Evolutionary conservation across 306 rosid species (phyloP).

Genomic region (apple (Malus domestica)): DNA sequence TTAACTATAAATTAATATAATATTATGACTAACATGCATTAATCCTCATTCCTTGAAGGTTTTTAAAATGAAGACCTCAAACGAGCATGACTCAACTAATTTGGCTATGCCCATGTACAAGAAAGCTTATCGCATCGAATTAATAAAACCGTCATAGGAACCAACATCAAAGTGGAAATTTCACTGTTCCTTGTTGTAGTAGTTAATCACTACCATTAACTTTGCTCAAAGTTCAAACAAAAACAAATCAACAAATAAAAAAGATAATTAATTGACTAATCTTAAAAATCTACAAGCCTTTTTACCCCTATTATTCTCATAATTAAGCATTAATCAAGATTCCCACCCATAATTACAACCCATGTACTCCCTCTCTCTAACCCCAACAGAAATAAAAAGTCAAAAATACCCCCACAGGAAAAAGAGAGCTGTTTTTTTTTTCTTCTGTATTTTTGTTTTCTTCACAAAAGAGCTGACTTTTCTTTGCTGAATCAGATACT

Average conservation of each 20-base stretch:
- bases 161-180: background rate
- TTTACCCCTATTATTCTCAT: background rate
- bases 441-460: background rate
- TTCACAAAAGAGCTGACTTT: conserved; percentile 3
- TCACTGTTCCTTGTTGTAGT: background rate
- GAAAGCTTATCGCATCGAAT: background rate
- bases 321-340: conserved; percentile 1
- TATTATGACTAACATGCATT: no score
- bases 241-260: conserved; percentile 5
- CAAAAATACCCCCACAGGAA: background rate
- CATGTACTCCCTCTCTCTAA: background rate
- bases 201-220: background rate
- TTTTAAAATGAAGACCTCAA: no score
- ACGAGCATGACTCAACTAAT: background rate
- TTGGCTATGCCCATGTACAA: no score
- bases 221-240: conserved; percentile 1
- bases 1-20: no score
- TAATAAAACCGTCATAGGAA: background rate
- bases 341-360: conserved; percentile 14
- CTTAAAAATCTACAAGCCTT: background rate
- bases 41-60: no score
- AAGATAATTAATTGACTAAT: background rate
- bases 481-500: conserved; percentile 32
- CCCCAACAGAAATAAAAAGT: background rate
- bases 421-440: background rate